These are phyloP conservation scores for Blastobotrys peoriensis DNA, from an alignment of 805 yeast genomes.

Conservation along the genomic window DNA sequence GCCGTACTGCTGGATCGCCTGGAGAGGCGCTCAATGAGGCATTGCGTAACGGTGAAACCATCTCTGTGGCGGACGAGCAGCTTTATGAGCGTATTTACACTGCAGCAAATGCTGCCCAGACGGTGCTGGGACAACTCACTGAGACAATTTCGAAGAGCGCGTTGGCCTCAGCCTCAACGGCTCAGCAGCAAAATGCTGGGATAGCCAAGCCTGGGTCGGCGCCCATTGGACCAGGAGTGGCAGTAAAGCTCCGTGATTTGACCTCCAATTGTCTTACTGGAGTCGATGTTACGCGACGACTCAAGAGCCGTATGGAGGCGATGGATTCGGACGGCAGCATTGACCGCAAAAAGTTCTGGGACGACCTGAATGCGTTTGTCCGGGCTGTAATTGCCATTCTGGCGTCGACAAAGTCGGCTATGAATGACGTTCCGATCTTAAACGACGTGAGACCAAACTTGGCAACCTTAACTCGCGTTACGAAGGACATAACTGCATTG, in stretches of 20 bases:
- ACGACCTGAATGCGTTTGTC: slow-evolving; percentile 73
- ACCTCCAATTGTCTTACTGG: slow-evolving; percentile 72
- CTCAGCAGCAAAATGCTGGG: neutral
- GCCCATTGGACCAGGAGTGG: slow-evolving; percentile 35
- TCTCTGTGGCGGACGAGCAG: slow-evolving; percentile 57
- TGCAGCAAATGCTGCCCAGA: slow-evolving; percentile 64
- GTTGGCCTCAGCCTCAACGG: slow-evolving; percentile 30
- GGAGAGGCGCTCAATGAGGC: slow-evolving; percentile 8
- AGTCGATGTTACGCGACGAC: slow-evolving; percentile 70
- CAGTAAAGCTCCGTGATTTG: slow-evolving; percentile 66
- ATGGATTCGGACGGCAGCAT: slow-evolving; percentile 40
- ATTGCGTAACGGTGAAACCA: slow-evolving; percentile 22
- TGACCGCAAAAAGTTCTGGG: slow-evolving; percentile 70
- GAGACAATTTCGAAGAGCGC: slow-evolving; percentile 32
- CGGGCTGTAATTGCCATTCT: slow-evolving; percentile 78
- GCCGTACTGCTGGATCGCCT: slow-evolving; percentile 12
- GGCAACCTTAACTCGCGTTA: slow-evolving; percentile 76
- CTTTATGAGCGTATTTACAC: slow-evolving; percentile 56
- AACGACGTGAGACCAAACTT: slow-evolving; percentile 75
- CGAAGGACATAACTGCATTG: slow-evolving; percentile 87
- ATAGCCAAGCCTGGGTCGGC: slow-evolving; percentile 18
- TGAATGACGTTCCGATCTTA: slow-evolving; percentile 73
- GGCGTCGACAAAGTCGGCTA: slow-evolving; percentile 74
- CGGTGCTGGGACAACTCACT: slow-evolving; percentile 70
- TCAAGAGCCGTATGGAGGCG: slow-evolving; percentile 48